Evolutionary conservation across 257 asterid genomes (phyloP), one percentile per base, ranked within the genome.

Genomic region (Solanum neorickii): DNA sequence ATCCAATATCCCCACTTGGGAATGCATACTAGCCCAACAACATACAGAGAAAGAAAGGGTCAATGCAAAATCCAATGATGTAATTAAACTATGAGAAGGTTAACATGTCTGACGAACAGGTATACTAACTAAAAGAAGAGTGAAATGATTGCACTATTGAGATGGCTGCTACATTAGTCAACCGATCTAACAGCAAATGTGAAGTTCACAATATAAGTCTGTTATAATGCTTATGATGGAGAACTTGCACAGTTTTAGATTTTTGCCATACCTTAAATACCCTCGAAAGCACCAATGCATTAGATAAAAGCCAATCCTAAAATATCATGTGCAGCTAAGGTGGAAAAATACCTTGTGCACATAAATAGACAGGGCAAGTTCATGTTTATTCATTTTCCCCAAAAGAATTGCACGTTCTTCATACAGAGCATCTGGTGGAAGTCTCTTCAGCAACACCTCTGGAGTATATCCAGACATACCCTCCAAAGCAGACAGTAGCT

Each of bases 341-440:
- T 44, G 66, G 73, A 47, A 12, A 42, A 87, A 85, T 93, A 97
- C 99, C 98, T 95, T 96, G 85, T 97, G 98, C 86, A 96, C 94
- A 68, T 97, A 97, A 88, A 96, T 94, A 72, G 99, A 94, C 86
- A 97, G 91, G 60, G 99, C 97, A 91, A 97, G 98, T 90, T 97
- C 99, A 87, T 96, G 98, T 85, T 94, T 99, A 92, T 96, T 94
- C 98, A 97, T 93, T 93, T 94, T 96, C 82, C 99, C 99, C 90
- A 97, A 90, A 88, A 96, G 93, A 90, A 95, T 92, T 76, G 99
- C 98, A 16, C 93, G 98, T 91, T 97, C 99, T 93, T 96, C 99
- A 87, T 92, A 95, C 88, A 97, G 88, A 46, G 98, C 98, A 93
- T 96, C 97, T 62, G 92, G 86, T 69, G 99, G 99, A 88, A 97